Conservation (phyloP, 129 eudicot species). For the Apium graveolens region DNA sequence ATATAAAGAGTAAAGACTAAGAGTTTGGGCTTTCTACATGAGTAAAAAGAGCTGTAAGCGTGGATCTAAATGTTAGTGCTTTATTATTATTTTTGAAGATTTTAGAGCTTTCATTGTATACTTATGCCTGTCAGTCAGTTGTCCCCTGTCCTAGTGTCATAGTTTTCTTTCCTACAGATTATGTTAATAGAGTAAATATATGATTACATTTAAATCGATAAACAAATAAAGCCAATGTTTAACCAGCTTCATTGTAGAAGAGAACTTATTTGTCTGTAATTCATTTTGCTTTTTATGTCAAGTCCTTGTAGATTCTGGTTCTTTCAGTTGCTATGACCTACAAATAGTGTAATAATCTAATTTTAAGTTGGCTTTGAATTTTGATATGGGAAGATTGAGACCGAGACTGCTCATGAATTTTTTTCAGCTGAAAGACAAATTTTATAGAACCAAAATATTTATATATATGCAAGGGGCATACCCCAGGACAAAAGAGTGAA, state of each 20-base stretch:
- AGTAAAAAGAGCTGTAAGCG: too few relatives aligned
- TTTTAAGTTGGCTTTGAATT: neutral
- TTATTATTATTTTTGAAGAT: too few relatives aligned
- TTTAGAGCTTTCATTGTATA: too few relatives aligned
- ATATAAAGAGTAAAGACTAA: too few relatives aligned
- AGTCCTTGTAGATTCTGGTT: neutral
- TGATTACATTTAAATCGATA: neutral
- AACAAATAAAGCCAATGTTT: neutral
- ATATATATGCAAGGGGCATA: too few relatives aligned
- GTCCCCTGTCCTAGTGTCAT: neutral
- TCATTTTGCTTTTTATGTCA: neutral
- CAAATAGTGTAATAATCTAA: neutral
- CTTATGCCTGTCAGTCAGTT: too few relatives aligned
- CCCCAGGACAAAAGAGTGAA: too few relatives aligned
- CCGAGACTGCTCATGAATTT: neutral
- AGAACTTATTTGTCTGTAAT: neutral
- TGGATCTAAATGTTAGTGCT: too few relatives aligned
- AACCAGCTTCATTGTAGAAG: neutral
- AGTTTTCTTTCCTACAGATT: neutral
- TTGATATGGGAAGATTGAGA: neutral
- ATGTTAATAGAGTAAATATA: neutral
- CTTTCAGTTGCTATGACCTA: neutral
- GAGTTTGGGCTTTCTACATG: too few relatives aligned
- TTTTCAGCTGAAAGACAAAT: too few relatives aligned
- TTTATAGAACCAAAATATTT: too few relatives aligned